A percentile compares a stretch with the other conserved stretches of the same genome.
Evolutionary conservation across 306 rosid species (phyloP).

Genomic region (Quercus gilva): DNA sequence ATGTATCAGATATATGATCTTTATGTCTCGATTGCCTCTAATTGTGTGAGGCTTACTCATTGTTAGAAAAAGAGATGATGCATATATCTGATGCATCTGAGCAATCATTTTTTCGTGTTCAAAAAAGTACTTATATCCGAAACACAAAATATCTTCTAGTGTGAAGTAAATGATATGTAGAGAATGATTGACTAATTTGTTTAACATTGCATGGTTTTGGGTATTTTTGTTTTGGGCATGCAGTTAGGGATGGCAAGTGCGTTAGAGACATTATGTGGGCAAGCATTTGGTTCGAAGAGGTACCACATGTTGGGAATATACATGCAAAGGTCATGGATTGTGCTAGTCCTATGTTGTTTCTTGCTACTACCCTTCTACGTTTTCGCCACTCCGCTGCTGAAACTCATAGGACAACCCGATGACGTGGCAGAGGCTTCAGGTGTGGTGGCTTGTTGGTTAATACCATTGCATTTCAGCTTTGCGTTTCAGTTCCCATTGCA

Average conservation of each 20-base stretch:
- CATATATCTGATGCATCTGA: not conserved
- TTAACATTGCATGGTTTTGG: too few relatives aligned
- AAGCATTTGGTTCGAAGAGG: constrained; percentile 42
- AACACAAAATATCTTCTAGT: too few relatives aligned
- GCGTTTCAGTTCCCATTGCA: constrained; percentile 32
- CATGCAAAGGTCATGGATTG: constrained; percentile 41
- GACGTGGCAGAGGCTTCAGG: constrained; percentile 37
- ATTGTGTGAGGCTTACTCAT: too few relatives aligned
- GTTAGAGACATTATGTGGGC: constrained; percentile 42
- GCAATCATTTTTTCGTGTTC: too few relatives aligned
- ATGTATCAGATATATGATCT: not conserved
- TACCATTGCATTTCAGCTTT: constrained; percentile 37
- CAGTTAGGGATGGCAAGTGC: constrained; percentile 53
- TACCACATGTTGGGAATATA: constrained; percentile 34
- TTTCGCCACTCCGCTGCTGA: constrained; percentile 33
- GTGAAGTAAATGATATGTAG: too few relatives aligned
- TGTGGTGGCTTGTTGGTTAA: constrained; percentile 25
- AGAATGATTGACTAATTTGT: not conserved
- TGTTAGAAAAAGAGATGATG: too few relatives aligned
- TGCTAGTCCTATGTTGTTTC: constrained; percentile 23
- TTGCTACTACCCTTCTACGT: constrained; percentile 25
- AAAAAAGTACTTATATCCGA: too few relatives aligned
- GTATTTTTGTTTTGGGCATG: not conserved
- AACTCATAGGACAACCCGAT: constrained; percentile 27
- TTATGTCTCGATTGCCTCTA: not conserved